Base-by-base conservation (phyloP, 257 asterid genomes). In the Cinchona pubescens region DNA sequence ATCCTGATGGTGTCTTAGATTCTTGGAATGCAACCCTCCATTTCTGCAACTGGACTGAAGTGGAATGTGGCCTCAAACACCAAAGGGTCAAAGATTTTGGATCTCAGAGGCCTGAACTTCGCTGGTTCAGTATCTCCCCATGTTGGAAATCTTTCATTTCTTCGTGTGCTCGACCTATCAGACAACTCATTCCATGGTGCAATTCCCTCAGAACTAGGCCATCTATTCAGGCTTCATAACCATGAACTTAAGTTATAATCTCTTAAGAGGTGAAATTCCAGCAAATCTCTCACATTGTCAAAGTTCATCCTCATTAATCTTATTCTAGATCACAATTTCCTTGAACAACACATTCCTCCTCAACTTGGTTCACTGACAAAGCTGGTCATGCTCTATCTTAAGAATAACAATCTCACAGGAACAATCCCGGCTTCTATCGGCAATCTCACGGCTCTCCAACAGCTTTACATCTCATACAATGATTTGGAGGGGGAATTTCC, bases 321-420 rank as follows among this genome's bases (percentile, higher is more conserved):
- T 68, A 53, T 76, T 5, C 73, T 85, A 60, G 83, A 82, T 75
- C 85, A 80, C 67, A 87, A 85, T 80, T 38, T 58, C 40, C 74
- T 87, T 72, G 73, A 27, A 72, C 81, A 82, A 63, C 62, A 12
- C 30, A 72, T 82, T 56, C 83, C 83, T 43, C 48, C 73, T 16
- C 72, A 76, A 14, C 72, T 82, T 45, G 81, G 82, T 49, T 79
- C 68, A 29, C 46, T 82, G 68, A 32, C 76, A 68, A 73, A 73
- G 77, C 83, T 82, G 46, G 76, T 42, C 19, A 69, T 8, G 66
- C 76, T 79, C 75, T 73, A 81, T 74, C 79, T 88, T 42, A 84
- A 81, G 73, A 86, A 56, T 81, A 88, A 86, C 84, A 84, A 84
- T 69, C 78, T 88, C 56, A 81, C 89, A 67, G 92, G 92, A 78